Conservation (phyloP, 2,329 filamentous ascomycete genomes). For the Botrytis elliptica region DNA sequence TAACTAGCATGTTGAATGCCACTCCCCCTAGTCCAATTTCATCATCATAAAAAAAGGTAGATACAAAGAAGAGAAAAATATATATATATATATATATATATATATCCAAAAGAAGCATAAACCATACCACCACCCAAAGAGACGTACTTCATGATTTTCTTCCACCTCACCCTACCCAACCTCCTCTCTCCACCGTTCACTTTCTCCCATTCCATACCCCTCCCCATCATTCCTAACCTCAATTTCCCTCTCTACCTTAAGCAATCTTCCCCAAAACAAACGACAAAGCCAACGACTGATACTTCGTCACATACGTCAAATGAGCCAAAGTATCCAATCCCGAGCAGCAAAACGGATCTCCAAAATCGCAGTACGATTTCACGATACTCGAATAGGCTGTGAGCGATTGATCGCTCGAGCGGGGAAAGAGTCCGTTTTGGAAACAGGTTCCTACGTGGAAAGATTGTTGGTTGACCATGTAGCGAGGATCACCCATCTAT, state of each 20-base stretch:
- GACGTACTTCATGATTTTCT: not conserved
- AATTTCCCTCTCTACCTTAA: not conserved
- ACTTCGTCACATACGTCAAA: not conserved
- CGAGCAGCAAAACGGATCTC: conserved; percentile 3
- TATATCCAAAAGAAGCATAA: not conserved
- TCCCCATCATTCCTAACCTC: not conserved
- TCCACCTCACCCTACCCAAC: not conserved
- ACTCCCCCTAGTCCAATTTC: not conserved
- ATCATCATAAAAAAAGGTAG: not conserved
- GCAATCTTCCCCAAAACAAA: conserved; percentile 9
- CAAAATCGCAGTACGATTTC: conserved; percentile 10
- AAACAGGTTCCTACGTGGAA: conserved; percentile 17
- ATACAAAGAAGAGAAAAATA: not conserved
- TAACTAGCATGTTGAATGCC: not conserved
- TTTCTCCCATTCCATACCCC: too few species aligned
- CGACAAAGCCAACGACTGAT: not conserved
- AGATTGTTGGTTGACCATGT: not conserved
- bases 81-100: not conserved
- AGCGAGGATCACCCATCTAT: conserved; percentile 8
- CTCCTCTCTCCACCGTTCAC: too few species aligned
- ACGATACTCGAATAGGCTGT: not conserved
- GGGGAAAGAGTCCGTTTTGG: conserved; percentile 12
- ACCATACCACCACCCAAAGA: not conserved
- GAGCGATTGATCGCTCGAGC: not conserved
- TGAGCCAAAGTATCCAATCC: not conserved